Conservation (phyloP, 305 asterid genomes). For the Fraxinus ornus region DNA sequence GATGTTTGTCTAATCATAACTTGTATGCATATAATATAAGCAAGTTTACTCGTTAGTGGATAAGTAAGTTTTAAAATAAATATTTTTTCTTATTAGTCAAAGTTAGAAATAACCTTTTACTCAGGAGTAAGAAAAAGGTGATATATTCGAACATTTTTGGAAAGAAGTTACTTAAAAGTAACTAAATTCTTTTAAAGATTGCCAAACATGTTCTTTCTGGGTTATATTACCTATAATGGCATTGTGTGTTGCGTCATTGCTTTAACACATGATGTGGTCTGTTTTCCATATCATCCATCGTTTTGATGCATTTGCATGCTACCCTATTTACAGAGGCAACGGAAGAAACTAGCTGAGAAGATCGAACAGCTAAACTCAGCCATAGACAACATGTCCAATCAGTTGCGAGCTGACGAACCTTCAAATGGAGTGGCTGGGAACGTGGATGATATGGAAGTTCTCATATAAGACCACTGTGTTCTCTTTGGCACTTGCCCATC, state of each 20-base stretch:
- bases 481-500: neutral
- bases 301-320: conserved; percentile 2
- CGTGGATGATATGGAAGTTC: conserved; percentile 66
- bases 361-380: conserved; percentile 79
- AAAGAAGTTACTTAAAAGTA: neutral
- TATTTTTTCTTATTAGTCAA: too few relatives aligned
- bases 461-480: conserved; percentile 33
- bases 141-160: neutral
- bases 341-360: conserved; percentile 80
- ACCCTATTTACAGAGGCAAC: conserved; percentile 61
- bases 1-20: neutral
- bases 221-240: neutral
- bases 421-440: conserved; percentile 56
- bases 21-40: neutral
- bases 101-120: neutral
- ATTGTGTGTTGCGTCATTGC: neutral
- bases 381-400: conserved; percentile 69
- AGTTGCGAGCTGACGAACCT: conserved; percentile 53
- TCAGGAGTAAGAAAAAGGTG: neutral
- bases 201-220: conserved; percentile 4
- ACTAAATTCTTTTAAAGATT: neutral
- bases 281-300: neutral
- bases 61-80: neutral
- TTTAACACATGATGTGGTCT: neutral
- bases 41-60: neutral